These are phyloP conservation scores for Kazachstania kunashirensis DNA, from an alignment of 805 yeast species.

Conservation along the genomic window DNA sequence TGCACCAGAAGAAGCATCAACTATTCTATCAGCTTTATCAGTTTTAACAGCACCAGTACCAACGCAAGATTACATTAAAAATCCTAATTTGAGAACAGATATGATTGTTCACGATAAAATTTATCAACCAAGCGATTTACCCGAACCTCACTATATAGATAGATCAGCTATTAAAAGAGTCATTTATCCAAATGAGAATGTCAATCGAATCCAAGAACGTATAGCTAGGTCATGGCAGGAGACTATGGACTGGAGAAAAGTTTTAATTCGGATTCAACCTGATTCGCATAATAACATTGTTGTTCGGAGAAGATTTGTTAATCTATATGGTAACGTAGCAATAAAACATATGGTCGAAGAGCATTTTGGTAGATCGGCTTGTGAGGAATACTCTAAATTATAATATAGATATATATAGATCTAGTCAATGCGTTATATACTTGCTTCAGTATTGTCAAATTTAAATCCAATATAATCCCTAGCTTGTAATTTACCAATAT, in stretches of 20 bases:
- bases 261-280: conserved; percentile 69
- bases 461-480: too few relatives aligned
- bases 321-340: conserved; percentile 93
- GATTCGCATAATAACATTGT: conserved; percentile 91
- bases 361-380: conserved; percentile 29
- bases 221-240: conserved; percentile 84
- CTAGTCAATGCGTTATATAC: too few relatives aligned
- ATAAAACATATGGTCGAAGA: conserved; percentile 67
- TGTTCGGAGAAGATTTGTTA: conserved; percentile 69
- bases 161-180: conserved; percentile 22
- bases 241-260: conserved; percentile 81
- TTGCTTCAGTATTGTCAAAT: too few relatives aligned
- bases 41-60: conserved; percentile 78
- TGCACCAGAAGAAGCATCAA: conserved; percentile 64
- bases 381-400: conserved; percentile 8
- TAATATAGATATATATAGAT: too few relatives aligned
- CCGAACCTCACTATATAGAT: conserved; percentile 37
- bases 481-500: too few relatives aligned
- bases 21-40: conserved; percentile 68
- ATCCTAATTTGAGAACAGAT: conserved; percentile 56
- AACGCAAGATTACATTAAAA: conserved; percentile 48
- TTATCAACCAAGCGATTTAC: conserved; percentile 57
- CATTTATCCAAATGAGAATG: conserved; percentile 26
- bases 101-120: conserved; percentile 75
- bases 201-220: conserved; percentile 41